A percentile compares a stretch with the other conserved stretches of the same genome.
Evolutionary conservation across 371 early-diverging fungal genomes (phyloP).

Genomic region (Choanephora cucurbitarum): DNA sequence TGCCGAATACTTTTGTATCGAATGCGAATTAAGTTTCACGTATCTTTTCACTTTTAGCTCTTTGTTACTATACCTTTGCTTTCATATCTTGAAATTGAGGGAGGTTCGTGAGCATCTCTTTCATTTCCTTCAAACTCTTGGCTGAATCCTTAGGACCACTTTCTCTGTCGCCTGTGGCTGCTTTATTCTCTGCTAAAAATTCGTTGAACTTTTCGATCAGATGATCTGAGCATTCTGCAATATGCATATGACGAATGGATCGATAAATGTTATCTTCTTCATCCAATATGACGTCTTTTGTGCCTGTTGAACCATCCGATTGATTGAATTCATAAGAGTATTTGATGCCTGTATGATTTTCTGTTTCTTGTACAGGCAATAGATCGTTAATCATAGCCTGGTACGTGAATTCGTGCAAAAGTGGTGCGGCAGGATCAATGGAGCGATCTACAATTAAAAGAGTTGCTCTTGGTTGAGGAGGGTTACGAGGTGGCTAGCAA

Average conservation of each 20-base stretch:
- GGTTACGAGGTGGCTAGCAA: constrained; percentile 43
- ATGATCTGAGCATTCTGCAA: constrained; percentile 87
- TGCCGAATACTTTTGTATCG: constrained; percentile 70
- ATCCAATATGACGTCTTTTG: constrained; percentile 64
- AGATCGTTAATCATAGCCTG: constrained; percentile 94
- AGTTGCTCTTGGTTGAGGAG: constrained; percentile 66
- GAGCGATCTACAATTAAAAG: constrained; percentile 91
- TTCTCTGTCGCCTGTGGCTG: constrained; percentile 32
- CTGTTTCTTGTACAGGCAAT: constrained; percentile 63
- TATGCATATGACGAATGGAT: constrained; percentile 89
- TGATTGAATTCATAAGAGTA: constrained; percentile 63
- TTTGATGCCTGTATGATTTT: constrained; percentile 56
- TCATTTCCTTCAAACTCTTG: constrained; percentile 83
- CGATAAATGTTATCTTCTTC: constrained; percentile 80
- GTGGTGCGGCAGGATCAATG: constrained; percentile 82
- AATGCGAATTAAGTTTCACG: neutral
- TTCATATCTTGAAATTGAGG: constrained; percentile 96
- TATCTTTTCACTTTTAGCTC: neutral
- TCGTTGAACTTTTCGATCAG: constrained; percentile 82
- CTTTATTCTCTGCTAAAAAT: constrained; percentile 68
- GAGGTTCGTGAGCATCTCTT: constrained; percentile 84
- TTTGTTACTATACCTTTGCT: constrained; percentile 63
- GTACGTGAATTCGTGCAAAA: constrained; percentile 94
- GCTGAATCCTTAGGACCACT: constrained; percentile 55
- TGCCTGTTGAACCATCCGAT: constrained; percentile 49